phyloP scores from a whole-genome alignment of 164 flowering plant genomes.

The Tetracentron sinense region DNA sequence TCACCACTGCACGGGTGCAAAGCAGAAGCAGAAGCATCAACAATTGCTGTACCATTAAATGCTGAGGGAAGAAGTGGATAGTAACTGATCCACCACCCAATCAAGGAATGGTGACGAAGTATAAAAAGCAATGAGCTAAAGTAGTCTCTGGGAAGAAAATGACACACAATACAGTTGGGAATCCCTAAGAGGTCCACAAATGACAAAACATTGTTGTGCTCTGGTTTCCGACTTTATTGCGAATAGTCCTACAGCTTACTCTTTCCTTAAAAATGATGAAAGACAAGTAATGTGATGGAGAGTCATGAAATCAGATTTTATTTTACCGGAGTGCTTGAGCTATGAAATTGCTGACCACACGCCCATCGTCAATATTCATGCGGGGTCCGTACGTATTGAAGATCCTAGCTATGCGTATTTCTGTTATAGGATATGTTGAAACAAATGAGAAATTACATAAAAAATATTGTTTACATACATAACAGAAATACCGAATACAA shows the following conservation, averaged over 20 bases:
- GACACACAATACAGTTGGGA: too few relatives aligned
- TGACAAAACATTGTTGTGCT: background rate
- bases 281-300: too few relatives aligned
- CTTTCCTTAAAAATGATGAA: too few relatives aligned
- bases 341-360: slow-evolving; percentile 85
- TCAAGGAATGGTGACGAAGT: background rate
- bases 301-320: background rate
- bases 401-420: slow-evolving; percentile 74
- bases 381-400: slow-evolving; percentile 86
- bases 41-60: background rate
- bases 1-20: slow-evolving; percentile 39
- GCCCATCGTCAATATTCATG: slow-evolving; percentile 87
- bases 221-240: background rate
- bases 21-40: background rate
- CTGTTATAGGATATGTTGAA: slow-evolving; percentile 22
- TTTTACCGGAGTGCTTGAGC: slow-evolving; percentile 77
- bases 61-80: background rate
- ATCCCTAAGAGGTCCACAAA: background rate
- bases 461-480: too few relatives aligned
- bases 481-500: too few relatives aligned
- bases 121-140: background rate
- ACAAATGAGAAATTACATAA: background rate
- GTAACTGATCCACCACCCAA: background rate
- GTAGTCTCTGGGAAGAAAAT: background rate
- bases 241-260: too few relatives aligned